Evolutionary conservation across 208 protist genomes (phyloP), one percentile per base, ranked within the genome.

Genomic region (Leishmania gerbilli): DNA sequence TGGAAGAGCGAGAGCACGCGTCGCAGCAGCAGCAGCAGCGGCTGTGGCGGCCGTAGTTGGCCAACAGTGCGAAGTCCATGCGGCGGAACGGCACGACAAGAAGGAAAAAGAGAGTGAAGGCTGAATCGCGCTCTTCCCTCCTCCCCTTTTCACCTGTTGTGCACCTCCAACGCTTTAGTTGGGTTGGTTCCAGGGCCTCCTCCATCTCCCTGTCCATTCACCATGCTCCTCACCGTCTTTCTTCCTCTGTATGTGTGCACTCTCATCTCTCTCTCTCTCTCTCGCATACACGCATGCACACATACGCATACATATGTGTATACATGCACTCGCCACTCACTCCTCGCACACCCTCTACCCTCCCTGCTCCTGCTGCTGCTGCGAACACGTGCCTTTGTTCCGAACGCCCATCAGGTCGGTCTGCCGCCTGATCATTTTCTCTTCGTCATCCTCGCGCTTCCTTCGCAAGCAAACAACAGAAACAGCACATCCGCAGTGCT

Each of bases 141-240:
- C 24, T 69, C 55, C 24, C 24, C 40, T 34, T 42, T 31, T 7
- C 58, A 75, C 45, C 58, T 27, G 40, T 40, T 8, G 17, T 34
- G 51, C 49, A 76, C 49, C 51, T 34, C 37, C 15, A 67, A 24
- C 24, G 40, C 45, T 80, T 45, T 13, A 34, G 68, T 65, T 34
- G n/a, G 40, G 71, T 77, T 42, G 65, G 75, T 21, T 34, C 51
- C 19, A 11, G 27, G 5, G 19, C 19, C 51, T 40, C 27, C 60
- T 53, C 58, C 56, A 34, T 68, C 51, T 71, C 74, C 5, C 74
- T 77, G 21, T 40, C 24, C 69, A 74, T 7, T 31, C 69, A 74
- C 31, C 62, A 40, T 40, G 15, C 58, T 21, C 62, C n/a, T 67
- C 31, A 40, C 62, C 13, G 9, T 31, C 31, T 7, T 15, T 67